phyloP scores from a whole-genome alignment of 2,329 filamentous ascomycete genomes.

The Dactylonectria estremocensis region DNA sequence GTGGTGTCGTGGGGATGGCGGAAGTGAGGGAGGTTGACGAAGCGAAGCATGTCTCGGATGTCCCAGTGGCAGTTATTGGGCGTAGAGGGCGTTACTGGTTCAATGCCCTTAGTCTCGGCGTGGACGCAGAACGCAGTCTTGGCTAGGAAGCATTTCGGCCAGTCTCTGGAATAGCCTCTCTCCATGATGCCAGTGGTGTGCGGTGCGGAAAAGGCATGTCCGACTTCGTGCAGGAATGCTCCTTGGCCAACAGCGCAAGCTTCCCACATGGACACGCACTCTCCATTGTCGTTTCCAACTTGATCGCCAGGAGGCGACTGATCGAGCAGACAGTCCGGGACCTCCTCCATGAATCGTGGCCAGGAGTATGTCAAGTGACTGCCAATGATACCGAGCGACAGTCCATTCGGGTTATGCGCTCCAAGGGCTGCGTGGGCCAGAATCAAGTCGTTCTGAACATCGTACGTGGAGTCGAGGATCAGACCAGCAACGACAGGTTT shows the following conservation, averaged over 20 bases:
- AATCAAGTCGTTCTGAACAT: conserved; percentile 70
- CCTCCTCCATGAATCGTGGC: conserved; percentile 78
- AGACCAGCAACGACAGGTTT: conserved; percentile 79
- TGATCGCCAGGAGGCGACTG: conserved; percentile 53
- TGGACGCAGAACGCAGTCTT: conserved; percentile 53
- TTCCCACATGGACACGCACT: conserved; percentile 61
- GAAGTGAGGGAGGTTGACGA: conserved; percentile 79
- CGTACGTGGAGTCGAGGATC: conserved; percentile 80
- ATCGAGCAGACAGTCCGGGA: conserved; percentile 65
- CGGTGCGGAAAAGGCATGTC: conserved; percentile 78
- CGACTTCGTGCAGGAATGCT: conserved; percentile 80
- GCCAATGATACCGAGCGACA: conserved; percentile 80
- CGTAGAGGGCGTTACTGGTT: conserved; percentile 45
- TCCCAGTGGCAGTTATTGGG: conserved; percentile 78
- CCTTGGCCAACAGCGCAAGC: conserved; percentile 72
- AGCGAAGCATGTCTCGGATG: conserved; percentile 76
- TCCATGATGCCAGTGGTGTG: conserved; percentile 79
- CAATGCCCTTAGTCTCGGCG: conserved; percentile 22
- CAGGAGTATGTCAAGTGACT: conserved; percentile 81
- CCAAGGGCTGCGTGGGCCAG: conserved; percentile 78
- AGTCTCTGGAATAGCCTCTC: conserved; percentile 58
- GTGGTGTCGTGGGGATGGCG: conserved; percentile 72
- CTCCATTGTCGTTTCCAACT: conserved; percentile 59
- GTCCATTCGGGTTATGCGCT: conserved; percentile 63
- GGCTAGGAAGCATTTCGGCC: conserved; percentile 60